Evolutionary conservation across 805 yeast species (phyloP).

Genomic region (Wickerhamomyces rabaulensis): DNA sequence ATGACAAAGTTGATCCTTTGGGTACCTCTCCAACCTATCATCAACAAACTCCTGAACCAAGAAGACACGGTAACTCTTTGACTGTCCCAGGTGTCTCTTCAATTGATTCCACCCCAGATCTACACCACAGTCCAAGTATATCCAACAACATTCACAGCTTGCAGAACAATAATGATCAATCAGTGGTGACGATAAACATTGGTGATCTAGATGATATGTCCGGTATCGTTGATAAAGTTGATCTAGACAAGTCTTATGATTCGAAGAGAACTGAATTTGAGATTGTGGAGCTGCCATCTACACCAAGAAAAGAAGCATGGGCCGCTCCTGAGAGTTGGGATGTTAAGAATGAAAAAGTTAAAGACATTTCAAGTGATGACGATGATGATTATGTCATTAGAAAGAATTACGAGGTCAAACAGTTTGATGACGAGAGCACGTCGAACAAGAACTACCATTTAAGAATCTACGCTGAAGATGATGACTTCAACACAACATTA

Average conservation of each 20-base stretch:
- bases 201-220: constrained; percentile 46
- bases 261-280: background rate
- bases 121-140: constrained; percentile 4
- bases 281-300: background rate
- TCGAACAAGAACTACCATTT: constrained; percentile 38
- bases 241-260: background rate
- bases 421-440: constrained; percentile 23
- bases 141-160: constrained; percentile 4
- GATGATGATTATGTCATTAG: constrained; percentile 31
- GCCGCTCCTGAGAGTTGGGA: constrained; percentile 61
- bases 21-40: background rate
- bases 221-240: constrained; percentile 34
- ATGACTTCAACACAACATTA: constrained; percentile 75
- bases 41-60: background rate
- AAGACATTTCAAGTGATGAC: constrained; percentile 22
- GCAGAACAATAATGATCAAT: constrained; percentile 18
- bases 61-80: background rate
- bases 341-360: constrained; percentile 33
- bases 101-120: background rate
- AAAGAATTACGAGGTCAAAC: constrained; percentile 31
- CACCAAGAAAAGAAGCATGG: constrained; percentile 31
- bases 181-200: constrained; percentile 32
- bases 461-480: constrained; percentile 78
- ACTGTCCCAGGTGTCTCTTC: background rate
- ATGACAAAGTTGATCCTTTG: background rate